Evolutionary conservation across 345 rosid species (phyloP).

Genomic region (Populus euphratica): DNA sequence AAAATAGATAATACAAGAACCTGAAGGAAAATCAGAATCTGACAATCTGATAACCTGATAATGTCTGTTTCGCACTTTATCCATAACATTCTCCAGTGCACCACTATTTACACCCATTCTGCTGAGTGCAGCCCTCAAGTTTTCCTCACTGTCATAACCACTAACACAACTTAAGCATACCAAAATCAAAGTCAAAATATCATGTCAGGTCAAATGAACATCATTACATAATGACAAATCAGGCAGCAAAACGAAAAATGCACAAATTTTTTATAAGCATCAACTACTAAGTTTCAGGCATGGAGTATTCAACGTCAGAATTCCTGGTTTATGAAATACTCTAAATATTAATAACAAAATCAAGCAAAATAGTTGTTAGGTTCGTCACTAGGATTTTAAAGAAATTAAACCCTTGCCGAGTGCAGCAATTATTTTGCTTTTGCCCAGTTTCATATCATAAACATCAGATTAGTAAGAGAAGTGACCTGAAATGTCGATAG

Average conservation of each 20-base stretch:
- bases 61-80: constrained; percentile 73
- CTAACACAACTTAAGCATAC: background rate
- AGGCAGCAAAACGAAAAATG: too few relatives aligned
- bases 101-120: constrained; percentile 72
- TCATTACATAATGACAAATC: background rate
- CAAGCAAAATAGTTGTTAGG: too few relatives aligned
- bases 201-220: background rate
- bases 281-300: too few relatives aligned
- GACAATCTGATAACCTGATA: constrained; percentile 57
- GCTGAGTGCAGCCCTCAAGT: constrained; percentile 75
- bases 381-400: too few relatives aligned
- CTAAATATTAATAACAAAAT: too few relatives aligned
- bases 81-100: constrained; percentile 65
- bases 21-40: constrained; percentile 6
- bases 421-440: background rate
- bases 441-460: background rate
- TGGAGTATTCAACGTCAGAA: too few relatives aligned
- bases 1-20: background rate
- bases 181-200: background rate
- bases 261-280: too few relatives aligned
- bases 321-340: too few relatives aligned
- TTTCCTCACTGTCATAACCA: constrained; percentile 59
- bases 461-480: constrained; percentile 1
- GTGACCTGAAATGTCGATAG: constrained; percentile 86
- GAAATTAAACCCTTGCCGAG: background rate